Evolutionary conservation across 306 rosid genomes (phyloP).

Genomic region (Lotus japonicus): DNA sequence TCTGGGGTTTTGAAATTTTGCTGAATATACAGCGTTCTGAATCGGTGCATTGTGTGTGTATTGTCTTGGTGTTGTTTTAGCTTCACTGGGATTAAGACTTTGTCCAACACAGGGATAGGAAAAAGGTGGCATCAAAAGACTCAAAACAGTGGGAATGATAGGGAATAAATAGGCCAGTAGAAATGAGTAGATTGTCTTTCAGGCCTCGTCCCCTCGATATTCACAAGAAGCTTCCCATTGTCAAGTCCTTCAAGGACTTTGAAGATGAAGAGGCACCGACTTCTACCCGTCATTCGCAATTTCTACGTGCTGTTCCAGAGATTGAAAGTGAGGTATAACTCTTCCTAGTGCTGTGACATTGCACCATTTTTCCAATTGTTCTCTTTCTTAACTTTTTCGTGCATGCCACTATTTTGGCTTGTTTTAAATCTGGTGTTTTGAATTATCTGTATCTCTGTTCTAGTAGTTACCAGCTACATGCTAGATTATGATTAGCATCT

Average conservation of each 20-base stretch:
- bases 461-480: not conserved
- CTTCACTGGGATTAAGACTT: not conserved
- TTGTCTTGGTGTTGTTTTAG: not conserved
- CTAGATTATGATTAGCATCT: slow-evolving; percentile 7
- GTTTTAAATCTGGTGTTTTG: not conserved
- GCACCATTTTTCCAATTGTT: not conserved
- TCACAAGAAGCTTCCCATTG: slow-evolving; percentile 56
- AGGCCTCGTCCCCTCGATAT: slow-evolving; percentile 56
- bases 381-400: not conserved
- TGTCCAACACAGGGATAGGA: not conserved
- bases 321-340: slow-evolving; percentile 33
- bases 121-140: not conserved
- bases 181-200: slow-evolving; percentile 52
- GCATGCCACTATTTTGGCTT: not conserved
- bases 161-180: slow-evolving; percentile 21
- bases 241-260: slow-evolving; percentile 50
- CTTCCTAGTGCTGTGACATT: not conserved
- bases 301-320: slow-evolving; percentile 41
- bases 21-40: not conserved
- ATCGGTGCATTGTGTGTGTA: not conserved
- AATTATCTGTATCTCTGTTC: not conserved
- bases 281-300: slow-evolving; percentile 49
- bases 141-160: slow-evolving; percentile 10
- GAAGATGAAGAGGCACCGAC: slow-evolving; percentile 45
- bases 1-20: not conserved